Evolutionary conservation across 1,139 yeast species (phyloP).

Genomic region (Candida tunisiensis): DNA sequence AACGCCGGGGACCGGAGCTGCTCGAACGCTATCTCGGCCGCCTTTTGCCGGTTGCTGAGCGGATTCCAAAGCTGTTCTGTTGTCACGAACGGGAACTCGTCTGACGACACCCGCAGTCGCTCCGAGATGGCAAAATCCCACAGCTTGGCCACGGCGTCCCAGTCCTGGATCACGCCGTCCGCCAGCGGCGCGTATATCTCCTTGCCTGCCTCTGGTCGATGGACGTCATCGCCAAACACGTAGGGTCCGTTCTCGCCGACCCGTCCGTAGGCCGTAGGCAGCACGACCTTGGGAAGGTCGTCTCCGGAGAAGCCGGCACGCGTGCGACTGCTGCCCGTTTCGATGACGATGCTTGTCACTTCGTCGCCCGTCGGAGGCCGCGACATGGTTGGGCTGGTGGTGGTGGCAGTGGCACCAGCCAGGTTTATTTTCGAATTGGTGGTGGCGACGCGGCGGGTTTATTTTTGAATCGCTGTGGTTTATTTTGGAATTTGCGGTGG

Average conservation of each 20-base stretch:
- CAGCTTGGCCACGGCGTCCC: conserved; percentile 25
- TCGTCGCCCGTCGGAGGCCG: no score
- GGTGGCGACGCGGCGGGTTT: no score
- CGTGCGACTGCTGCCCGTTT: conserved; percentile 75
- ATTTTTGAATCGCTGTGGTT: no score
- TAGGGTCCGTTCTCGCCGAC: conserved; percentile 6
- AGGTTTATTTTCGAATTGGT: no score
- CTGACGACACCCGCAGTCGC: conserved; percentile 34
- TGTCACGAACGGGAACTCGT: conserved; percentile 60
- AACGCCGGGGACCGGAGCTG: conserved; percentile 70
- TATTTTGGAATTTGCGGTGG: no score
- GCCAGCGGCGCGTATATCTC: conserved; percentile 22
- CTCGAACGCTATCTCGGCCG: conserved; percentile 66
- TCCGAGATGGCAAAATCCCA: conserved; percentile 22
- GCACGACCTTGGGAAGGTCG: conserved; percentile 60
- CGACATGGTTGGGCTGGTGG: no score
- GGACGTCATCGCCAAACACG: conserved; percentile 18
- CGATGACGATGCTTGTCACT: conserved; percentile 79
- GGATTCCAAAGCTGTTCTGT: conserved; percentile 86
- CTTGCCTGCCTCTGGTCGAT: conserved; percentile 17
- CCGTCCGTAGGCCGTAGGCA: conserved; percentile 40
- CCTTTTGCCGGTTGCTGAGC: conserved; percentile 45
- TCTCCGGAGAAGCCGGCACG: conserved; percentile 91
- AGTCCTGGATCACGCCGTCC: conserved; percentile 27
- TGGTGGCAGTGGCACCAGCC: no score